Conservation (phyloP, 192 early-diverging fungal genomes). For the Coemansia sp. region DNA sequence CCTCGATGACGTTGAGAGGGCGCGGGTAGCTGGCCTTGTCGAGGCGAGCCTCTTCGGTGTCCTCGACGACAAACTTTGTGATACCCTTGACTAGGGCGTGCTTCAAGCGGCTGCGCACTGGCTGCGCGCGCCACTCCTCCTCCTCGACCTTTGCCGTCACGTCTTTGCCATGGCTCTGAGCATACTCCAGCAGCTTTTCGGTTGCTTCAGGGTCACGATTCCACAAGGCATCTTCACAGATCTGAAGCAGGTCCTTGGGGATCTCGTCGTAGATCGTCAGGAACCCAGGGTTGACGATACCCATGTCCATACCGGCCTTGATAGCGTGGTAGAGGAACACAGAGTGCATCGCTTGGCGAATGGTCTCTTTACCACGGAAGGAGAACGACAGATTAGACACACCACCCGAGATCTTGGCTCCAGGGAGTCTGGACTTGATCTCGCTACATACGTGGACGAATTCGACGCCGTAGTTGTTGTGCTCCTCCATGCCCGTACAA, state of each 20-base stretch:
- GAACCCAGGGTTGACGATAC: slow-evolving; percentile 96
- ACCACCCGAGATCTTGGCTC: slow-evolving; percentile 93
- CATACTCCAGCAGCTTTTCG: slow-evolving; percentile 90
- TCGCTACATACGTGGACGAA: slow-evolving; percentile 75
- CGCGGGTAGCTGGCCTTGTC: slow-evolving; percentile 74
- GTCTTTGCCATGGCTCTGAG: slow-evolving; percentile 72
- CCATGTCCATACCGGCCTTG: slow-evolving; percentile 93
- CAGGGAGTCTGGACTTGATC: slow-evolving; percentile 81
- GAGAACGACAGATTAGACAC: slow-evolving; percentile 98
- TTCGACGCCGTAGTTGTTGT: slow-evolving; percentile 94
- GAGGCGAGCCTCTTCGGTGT: slow-evolving; percentile 89
- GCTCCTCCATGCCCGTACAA: slow-evolving; percentile 96
- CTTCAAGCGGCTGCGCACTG: slow-evolving; percentile 73
- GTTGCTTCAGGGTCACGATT: slow-evolving; percentile 89
- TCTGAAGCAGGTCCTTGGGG: slow-evolving; percentile 85
- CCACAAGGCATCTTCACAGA: slow-evolving; percentile 94
- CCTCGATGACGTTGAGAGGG: slow-evolving; percentile 94
- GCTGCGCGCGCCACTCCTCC: slow-evolving; percentile 81
- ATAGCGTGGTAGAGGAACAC: slow-evolving; percentile 89
- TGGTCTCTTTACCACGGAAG: slow-evolving; percentile 90
- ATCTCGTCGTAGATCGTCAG: slow-evolving; percentile 96
- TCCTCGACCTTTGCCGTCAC: slow-evolving; percentile 69
- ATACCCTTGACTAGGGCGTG: slow-evolving; percentile 93
- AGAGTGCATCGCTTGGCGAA: slow-evolving; percentile 95
- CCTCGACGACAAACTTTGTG: slow-evolving; percentile 88